Evolutionary conservation across 1,284 basidiomycete genomes (phyloP).

Genomic region (Gomphus bonarii): DNA sequence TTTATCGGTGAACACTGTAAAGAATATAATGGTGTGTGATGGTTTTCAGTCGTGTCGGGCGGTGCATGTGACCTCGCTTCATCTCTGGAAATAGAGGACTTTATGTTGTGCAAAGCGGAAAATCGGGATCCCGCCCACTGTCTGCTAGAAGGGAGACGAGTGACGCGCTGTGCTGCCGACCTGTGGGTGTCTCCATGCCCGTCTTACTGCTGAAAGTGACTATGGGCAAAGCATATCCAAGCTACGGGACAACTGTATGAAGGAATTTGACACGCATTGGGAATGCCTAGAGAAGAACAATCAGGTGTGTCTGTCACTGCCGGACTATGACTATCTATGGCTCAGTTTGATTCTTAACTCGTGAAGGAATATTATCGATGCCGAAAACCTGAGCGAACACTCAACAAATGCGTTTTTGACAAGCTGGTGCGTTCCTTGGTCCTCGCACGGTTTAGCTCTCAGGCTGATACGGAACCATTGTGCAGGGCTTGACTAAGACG

Average conservation of each 20-base stretch:
- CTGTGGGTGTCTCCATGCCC: constrained; percentile 50
- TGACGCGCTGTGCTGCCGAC: constrained; percentile 92
- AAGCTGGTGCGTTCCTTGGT: constrained; percentile 61
- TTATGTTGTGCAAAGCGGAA: constrained; percentile 98
- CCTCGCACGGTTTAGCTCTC: not conserved
- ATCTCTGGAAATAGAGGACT: constrained; percentile 66
- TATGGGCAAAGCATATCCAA: constrained; percentile 64
- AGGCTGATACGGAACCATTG: constrained; percentile 3
- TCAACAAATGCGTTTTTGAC: constrained; percentile 96
- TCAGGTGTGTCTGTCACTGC: constrained; percentile 58
- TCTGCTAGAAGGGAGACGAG: constrained; percentile 90
- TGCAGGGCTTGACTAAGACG: constrained; percentile 80
- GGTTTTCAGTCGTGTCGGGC: constrained; percentile 1
- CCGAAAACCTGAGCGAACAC: constrained; percentile 78
- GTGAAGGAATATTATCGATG: constrained; percentile 83
- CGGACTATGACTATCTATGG: constrained; percentile 13
- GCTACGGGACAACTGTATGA: constrained; percentile 86
- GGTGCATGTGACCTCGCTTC: not conserved
- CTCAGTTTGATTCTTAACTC: not conserved
- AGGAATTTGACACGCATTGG: constrained; percentile 92
- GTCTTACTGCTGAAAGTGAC: not conserved
- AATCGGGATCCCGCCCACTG: constrained; percentile 86
- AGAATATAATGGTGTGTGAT: constrained; percentile 83
- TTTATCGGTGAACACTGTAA: constrained; percentile 96
- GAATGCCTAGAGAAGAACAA: constrained; percentile 92